These are phyloP conservation scores for Houttuynia cordata DNA, from an alignment of 164 flowering plant species.

Conservation along the genomic window DNA sequence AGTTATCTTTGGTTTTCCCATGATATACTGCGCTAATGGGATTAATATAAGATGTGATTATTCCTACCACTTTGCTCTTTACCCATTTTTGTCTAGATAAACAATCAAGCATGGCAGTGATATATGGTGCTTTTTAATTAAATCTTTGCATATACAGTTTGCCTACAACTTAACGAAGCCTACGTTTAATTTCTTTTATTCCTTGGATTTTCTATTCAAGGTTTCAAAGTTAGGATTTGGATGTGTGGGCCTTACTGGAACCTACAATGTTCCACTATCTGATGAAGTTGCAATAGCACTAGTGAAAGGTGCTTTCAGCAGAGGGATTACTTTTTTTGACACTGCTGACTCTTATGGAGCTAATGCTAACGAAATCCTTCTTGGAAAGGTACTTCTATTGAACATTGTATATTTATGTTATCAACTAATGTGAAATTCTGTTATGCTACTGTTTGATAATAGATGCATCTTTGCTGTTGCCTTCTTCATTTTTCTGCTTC, in stretches of 20 bases:
- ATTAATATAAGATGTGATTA: no score
- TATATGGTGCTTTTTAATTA: no score
- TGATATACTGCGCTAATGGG: no score
- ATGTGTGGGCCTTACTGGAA: constrained; percentile 29
- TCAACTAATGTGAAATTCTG: no score
- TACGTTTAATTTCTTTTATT: neutral
- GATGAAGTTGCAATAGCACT: constrained; percentile 24
- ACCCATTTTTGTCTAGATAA: no score
- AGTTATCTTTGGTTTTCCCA: no score
- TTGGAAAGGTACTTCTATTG: constrained; percentile 5
- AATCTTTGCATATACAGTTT: no score
- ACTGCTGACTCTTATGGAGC: constrained; percentile 28
- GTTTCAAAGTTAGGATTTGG: constrained; percentile 41
- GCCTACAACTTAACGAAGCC: neutral
- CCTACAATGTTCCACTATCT: constrained; percentile 21
- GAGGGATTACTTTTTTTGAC: constrained; percentile 36
- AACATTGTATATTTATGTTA: neutral
- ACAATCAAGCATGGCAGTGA: no score
- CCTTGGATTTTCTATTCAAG: constrained; percentile 2
- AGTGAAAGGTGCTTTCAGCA: constrained; percentile 22
- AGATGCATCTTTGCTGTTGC: no score
- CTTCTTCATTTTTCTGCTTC: no score
- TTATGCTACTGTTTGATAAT: no score
- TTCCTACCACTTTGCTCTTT: no score
- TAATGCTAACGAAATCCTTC: constrained; percentile 24